Base-by-base conservation (phyloP, 768 basidiomycete genomes). In the Leccinellum luteum region DNA sequence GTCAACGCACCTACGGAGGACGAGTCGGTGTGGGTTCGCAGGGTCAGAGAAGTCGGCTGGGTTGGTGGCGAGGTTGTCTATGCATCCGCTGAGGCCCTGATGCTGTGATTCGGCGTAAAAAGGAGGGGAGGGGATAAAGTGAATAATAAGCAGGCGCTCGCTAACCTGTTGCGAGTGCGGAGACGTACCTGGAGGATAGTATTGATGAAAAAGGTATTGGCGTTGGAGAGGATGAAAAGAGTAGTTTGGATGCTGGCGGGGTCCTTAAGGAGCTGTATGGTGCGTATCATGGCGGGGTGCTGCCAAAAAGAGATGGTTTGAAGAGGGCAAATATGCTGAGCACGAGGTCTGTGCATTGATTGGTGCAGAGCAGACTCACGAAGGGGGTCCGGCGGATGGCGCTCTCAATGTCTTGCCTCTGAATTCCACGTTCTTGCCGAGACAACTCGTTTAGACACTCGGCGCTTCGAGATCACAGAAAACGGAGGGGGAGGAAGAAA, bases 271-370 rank as follows among this genome's bases (percentile, higher is more conserved):
- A 78, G 79, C 23, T 79, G 83, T n/a, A 96, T 85, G n/a, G 82
- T 93, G 21, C 95, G 90, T 58, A 85, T 80, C 94, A 98, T 97
- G 5, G 94, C 97, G 4, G 97, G 97, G 69, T 99, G 97, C 96
- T 99, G 48, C 27, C 23, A 27, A 14, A 48, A 17, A 7, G 6
- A 17, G 28, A 10, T 14, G 32, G 32, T 34, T 14, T 34, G 32
- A 34, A 27, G 4, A 25, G n/a, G n/a, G n/a, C n/a, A n/a, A n/a
- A n/a, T n/a, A n/a, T n/a, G n/a, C n/a, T n/a, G n/a, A n/a, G n/a
- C n/a, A n/a, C n/a, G n/a, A n/a, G n/a, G n/a, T n/a, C n/a, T n/a
- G n/a, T n/a, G n/a, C n/a, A n/a, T n/a, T n/a, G n/a, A n/a, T n/a
- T n/a, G n/a, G n/a, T n/a, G n/a, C n/a, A n/a, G 25, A 25, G 25